Evolutionary conservation across 352 stramenopile species (phyloP).

Genomic region (Peronospora tabacina): DNA sequence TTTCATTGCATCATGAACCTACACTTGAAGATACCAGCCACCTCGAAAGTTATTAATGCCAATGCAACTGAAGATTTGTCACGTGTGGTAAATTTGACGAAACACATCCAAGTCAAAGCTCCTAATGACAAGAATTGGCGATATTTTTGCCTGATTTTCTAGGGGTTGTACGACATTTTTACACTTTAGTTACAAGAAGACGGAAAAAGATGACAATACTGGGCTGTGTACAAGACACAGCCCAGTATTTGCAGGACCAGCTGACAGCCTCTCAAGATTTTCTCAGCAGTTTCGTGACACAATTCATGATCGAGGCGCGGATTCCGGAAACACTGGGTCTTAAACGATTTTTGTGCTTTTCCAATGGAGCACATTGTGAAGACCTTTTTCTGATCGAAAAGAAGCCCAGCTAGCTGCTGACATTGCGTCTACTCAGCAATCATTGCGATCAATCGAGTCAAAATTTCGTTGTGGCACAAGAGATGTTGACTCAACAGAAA

Average conservation of each 20-base stretch:
- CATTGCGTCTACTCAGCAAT: slow-evolving; percentile 39
- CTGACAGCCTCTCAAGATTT: slow-evolving; percentile 27
- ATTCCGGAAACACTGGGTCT: slow-evolving; percentile 23
- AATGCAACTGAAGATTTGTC: slow-evolving; percentile 88
- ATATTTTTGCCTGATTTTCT: slow-evolving; percentile 65
- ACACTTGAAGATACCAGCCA: too few relatives aligned
- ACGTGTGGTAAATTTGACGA: slow-evolving; percentile 86
- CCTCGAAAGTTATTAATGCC: slow-evolving; percentile 84
- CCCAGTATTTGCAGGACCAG: slow-evolving; percentile 31
- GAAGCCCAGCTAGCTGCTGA: slow-evolving; percentile 30
- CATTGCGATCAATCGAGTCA: slow-evolving; percentile 40
- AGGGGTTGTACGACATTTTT: slow-evolving; percentile 78
- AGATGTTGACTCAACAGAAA: slow-evolving; percentile 58
- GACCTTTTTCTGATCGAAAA: slow-evolving; percentile 39
- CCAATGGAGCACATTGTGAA: slow-evolving; percentile 50
- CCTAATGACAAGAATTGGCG: slow-evolving; percentile 28
- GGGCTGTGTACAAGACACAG: slow-evolving; percentile 27
- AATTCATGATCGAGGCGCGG: slow-evolving; percentile 38
- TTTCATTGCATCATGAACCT: too few relatives aligned
- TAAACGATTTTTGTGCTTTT: slow-evolving; percentile 45
- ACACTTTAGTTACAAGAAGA: slow-evolving; percentile 57
- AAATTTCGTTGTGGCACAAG: slow-evolving; percentile 49
- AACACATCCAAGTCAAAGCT: slow-evolving; percentile 73
- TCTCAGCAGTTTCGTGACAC: slow-evolving; percentile 34
- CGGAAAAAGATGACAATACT: slow-evolving; percentile 41